These are phyloP conservation scores for Lasiodiplodia theobromae DNA, from an alignment of 2,329 filamentous ascomycete genomes.

Conservation along the genomic window DNA sequence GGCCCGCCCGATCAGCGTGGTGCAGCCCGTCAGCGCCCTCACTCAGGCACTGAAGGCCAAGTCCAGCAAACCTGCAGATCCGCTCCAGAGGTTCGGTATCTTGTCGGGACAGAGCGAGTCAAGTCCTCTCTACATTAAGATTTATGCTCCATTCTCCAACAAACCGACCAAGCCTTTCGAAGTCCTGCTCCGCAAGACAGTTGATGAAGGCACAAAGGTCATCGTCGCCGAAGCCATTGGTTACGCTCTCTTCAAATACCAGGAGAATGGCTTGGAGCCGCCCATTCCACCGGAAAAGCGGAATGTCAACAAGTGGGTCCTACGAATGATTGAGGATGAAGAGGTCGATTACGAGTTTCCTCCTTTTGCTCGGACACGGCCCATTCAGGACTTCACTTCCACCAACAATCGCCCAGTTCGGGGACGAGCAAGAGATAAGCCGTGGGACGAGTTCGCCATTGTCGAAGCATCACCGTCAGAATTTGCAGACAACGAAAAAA, in stretches of 20 bases:
- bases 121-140: conserved; percentile 76
- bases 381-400: conserved; percentile 77
- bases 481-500: conserved; percentile 71
- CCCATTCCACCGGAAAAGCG: conserved; percentile 68
- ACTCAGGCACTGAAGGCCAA: conserved; percentile 77
- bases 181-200: conserved; percentile 72
- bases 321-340: conserved; percentile 84
- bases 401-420: conserved; percentile 75
- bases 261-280: conserved; percentile 77
- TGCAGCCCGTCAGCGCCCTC: conserved; percentile 73
- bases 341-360: conserved; percentile 88
- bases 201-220: conserved; percentile 73
- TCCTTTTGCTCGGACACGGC: conserved; percentile 75
- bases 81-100: conserved; percentile 78
- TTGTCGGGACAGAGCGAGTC: conserved; percentile 80
- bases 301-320: conserved; percentile 82
- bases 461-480: conserved; percentile 74
- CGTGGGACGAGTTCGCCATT: conserved; percentile 83
- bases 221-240: conserved; percentile 84
- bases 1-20: conserved; percentile 73
- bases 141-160: conserved; percentile 76
- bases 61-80: conserved; percentile 71
- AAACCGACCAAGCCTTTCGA: conserved; percentile 71
- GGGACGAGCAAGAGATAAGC: conserved; percentile 73
- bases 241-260: conserved; percentile 77